These are phyloP conservation scores for Phragmites australis DNA, from an alignment of 176 grass and related monocot species.

Conservation along the genomic window DNA sequence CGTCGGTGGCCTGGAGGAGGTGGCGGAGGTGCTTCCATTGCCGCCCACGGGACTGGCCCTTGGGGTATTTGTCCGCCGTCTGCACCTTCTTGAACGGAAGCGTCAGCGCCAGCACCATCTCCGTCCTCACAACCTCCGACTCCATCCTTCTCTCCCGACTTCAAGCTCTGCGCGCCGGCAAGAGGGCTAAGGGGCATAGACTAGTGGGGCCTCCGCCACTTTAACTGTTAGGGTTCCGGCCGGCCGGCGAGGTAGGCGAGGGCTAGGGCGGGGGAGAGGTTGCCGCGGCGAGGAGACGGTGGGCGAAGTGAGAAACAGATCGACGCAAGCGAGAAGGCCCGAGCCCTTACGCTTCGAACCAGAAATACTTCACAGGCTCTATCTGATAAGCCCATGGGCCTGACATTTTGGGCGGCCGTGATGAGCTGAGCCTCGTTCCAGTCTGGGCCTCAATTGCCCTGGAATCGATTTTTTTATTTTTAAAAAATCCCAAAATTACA, in stretches of 20 bases:
- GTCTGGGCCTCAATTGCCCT: too few relatives aligned
- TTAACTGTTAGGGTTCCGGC: background rate
- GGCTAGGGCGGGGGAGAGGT: background rate
- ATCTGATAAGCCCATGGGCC: too few relatives aligned
- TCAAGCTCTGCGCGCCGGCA: background rate
- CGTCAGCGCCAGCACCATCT: slow-evolving; percentile 65
- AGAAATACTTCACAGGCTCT: too few relatives aligned
- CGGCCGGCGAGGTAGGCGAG: background rate
- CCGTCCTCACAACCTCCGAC: slow-evolving; percentile 57
- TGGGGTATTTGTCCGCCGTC: slow-evolving; percentile 91
- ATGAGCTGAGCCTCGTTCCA: too few relatives aligned
- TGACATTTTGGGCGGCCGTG: too few relatives aligned
- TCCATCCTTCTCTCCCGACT: slow-evolving; percentile 49
- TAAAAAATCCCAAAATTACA: too few relatives aligned
- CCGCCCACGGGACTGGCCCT: slow-evolving; percentile 86
- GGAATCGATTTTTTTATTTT: too few relatives aligned
- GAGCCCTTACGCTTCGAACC: too few relatives aligned
- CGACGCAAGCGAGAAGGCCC: too few relatives aligned
- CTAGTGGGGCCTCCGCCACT: background rate
- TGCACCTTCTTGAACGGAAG: slow-evolving; percentile 89
- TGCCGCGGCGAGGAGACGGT: background rate
- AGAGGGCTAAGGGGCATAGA: background rate
- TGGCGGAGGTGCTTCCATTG: slow-evolving; percentile 96
- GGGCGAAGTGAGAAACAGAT: too few relatives aligned
- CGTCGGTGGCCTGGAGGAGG: slow-evolving; percentile 79